These are phyloP conservation scores for Penicillium pulvis DNA, from an alignment of 495 filamentous ascomycete species.

Conservation along the genomic window DNA sequence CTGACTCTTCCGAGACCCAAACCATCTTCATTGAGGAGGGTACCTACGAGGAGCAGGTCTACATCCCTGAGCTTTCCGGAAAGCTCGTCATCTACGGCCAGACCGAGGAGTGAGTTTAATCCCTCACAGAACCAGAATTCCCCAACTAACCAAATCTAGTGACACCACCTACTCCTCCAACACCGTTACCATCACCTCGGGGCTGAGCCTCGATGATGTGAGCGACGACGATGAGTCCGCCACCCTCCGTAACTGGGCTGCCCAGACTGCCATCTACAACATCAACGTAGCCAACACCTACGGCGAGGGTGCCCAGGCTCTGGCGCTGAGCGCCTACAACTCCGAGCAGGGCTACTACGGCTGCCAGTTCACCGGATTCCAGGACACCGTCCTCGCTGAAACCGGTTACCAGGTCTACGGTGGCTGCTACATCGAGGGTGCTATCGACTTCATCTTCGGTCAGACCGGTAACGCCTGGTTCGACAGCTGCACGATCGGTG, in stretches of 20 bases:
- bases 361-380: constrained; percentile 57
- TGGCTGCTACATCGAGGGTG: constrained; percentile 57
- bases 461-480: constrained; percentile 64
- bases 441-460: constrained; percentile 70
- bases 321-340: constrained; percentile 58
- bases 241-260: constrained; percentile 56
- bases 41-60: constrained; percentile 61
- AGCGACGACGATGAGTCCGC: constrained; percentile 45
- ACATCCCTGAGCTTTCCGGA: constrained; percentile 49
- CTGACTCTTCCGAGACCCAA: constrained; percentile 48
- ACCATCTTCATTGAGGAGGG: constrained; percentile 65
- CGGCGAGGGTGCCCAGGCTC: constrained; percentile 56
- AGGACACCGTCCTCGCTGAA: constrained; percentile 64
- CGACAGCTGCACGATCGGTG: constrained; percentile 56
- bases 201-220: constrained; percentile 38
- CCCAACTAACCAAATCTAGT: constrained; percentile 14
- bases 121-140: neutral
- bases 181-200: constrained; percentile 58
- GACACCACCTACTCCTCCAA: constrained; percentile 56
- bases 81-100: constrained; percentile 62
- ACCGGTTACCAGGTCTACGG: constrained; percentile 61
- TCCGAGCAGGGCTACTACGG: constrained; percentile 61
- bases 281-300: constrained; percentile 60
- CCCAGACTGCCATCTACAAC: constrained; percentile 61
- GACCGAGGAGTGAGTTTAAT: constrained; percentile 49